phyloP scores from a whole-genome alignment of 2,329 filamentous ascomycete species.

The Aspergillaceae sp. region DNA sequence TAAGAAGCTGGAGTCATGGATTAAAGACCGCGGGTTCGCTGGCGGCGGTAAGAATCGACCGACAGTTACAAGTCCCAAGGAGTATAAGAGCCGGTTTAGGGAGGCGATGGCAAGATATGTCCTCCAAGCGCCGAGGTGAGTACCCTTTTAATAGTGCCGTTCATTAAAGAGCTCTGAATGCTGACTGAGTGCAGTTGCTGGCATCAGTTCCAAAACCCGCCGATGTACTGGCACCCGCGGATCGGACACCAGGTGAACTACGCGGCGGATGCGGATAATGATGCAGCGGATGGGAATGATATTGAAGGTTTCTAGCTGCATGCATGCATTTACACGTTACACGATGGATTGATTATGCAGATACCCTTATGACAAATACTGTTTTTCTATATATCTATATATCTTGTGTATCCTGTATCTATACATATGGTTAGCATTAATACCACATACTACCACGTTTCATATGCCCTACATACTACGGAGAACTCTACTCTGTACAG shows the following conservation, averaged over 20 bases:
- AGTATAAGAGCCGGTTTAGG: slow-evolving; percentile 92
- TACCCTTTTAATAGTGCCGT: background rate
- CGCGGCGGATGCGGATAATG: slow-evolving; percentile 13
- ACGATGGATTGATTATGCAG: too few species aligned
- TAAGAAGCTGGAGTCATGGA: slow-evolving; percentile 99
- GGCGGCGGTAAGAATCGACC: slow-evolving; percentile 73
- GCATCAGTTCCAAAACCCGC: slow-evolving; percentile 36
- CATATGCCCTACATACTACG: too few species aligned
- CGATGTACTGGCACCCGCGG: slow-evolving; percentile 21
- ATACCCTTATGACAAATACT: too few species aligned
- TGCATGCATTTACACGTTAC: too few species aligned
- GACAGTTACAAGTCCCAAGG: slow-evolving; percentile 92
- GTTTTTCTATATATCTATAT: too few species aligned
- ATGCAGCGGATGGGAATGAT: slow-evolving; percentile 12
- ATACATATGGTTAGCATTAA: too few species aligned
- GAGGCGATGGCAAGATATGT: slow-evolving; percentile 90
- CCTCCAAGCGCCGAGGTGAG: slow-evolving; percentile 42
- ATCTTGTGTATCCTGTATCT: too few species aligned
- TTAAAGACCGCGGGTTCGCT: slow-evolving; percentile 88
- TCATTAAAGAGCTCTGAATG: background rate
- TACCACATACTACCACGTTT: too few species aligned
- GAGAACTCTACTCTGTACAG: too few species aligned
- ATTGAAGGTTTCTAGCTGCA: background rate
- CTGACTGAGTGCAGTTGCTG: slow-evolving; percentile 30
- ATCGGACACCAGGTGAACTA: slow-evolving; percentile 17